phyloP scores from a whole-genome alignment of 1,284 basidiomycete species.

The Tremellales sp. region DNA sequence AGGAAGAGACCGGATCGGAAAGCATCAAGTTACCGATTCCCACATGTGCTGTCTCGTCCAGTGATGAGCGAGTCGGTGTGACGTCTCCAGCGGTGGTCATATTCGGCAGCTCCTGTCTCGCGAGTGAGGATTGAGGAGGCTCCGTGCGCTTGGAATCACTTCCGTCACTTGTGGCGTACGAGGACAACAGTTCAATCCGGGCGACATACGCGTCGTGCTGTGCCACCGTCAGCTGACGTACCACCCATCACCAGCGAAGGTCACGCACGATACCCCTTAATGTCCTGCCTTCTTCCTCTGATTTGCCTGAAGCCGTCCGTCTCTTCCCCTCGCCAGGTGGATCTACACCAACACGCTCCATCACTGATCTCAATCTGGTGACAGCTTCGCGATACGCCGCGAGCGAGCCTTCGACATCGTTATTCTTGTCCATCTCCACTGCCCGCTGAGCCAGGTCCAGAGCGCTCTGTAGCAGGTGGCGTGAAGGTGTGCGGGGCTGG shows the following conservation, averaged over 20 bases:
- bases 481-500: conserved; percentile 39
- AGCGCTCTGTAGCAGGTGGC: conserved; percentile 45
- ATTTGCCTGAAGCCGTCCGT: conserved; percentile 23
- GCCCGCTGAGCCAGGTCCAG: conserved; percentile 48
- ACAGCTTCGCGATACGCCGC: conserved; percentile 47
- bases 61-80: conserved; percentile 20
- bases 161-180: conserved; percentile 20
- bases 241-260: not conserved
- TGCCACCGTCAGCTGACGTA: not conserved
- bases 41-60: conserved; percentile 21
- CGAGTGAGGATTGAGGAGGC: too few relatives aligned
- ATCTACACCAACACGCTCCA: conserved; percentile 47
- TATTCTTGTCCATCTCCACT: conserved; percentile 48
- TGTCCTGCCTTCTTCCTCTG: conserved; percentile 47
- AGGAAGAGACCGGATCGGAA: conserved; percentile 1
- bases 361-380: conserved; percentile 41
- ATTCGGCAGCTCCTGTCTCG: too few relatives aligned
- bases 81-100: conserved; percentile 9
- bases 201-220: conserved; percentile 49
- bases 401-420: conserved; percentile 46
- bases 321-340: conserved; percentile 9
- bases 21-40: conserved; percentile 40
- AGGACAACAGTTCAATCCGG: conserved; percentile 38
- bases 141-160: too few relatives aligned
- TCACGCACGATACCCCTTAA: conserved; percentile 46